Evolutionary conservation across 192 early-diverging fungal genomes (phyloP).

Genomic region (Linnemannia zychae): DNA sequence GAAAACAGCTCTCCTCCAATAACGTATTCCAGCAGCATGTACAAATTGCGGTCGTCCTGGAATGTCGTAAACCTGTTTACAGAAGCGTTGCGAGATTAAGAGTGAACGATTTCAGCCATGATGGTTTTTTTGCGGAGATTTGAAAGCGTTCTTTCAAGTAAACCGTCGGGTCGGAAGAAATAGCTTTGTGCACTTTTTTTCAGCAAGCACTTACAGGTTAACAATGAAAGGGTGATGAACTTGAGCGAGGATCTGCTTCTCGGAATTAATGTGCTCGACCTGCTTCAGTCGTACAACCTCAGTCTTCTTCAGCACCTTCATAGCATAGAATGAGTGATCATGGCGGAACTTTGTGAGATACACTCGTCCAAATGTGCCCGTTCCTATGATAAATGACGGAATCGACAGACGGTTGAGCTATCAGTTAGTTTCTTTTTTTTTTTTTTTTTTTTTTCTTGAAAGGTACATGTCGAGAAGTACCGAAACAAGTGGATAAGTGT

Average conservation of each 20-base stretch:
- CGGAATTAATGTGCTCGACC: constrained; percentile 89
- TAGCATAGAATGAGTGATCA: constrained; percentile 82
- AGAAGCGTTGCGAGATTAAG: background rate
- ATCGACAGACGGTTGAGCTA: background rate
- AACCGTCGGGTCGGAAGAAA: background rate
- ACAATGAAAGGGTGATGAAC: constrained; percentile 89
- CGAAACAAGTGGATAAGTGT: constrained; percentile 6
- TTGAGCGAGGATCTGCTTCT: constrained; percentile 82
- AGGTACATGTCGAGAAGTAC: background rate
- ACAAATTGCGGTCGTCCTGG: constrained; percentile 93
- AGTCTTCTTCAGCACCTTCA: constrained; percentile 89
- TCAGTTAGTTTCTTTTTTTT: constrained; percentile 10
- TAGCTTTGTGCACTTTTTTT: too few species aligned
- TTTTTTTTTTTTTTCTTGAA: constrained; percentile 2
- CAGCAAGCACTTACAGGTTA: constrained; percentile 71
- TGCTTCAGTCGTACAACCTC: constrained; percentile 88
- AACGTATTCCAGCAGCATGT: constrained; percentile 97
- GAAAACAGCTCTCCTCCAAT: constrained; percentile 97
- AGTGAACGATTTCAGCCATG: background rate
- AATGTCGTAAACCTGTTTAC: constrained; percentile 88
- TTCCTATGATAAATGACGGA: constrained; percentile 70
- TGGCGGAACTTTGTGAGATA: constrained; percentile 85
- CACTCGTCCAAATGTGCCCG: constrained; percentile 97
- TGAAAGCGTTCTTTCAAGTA: background rate
- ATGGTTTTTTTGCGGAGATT: background rate